Evolutionary conservation across 148 eudicot genomes (phyloP).

Genomic region (Vaccinium myrtillus): DNA sequence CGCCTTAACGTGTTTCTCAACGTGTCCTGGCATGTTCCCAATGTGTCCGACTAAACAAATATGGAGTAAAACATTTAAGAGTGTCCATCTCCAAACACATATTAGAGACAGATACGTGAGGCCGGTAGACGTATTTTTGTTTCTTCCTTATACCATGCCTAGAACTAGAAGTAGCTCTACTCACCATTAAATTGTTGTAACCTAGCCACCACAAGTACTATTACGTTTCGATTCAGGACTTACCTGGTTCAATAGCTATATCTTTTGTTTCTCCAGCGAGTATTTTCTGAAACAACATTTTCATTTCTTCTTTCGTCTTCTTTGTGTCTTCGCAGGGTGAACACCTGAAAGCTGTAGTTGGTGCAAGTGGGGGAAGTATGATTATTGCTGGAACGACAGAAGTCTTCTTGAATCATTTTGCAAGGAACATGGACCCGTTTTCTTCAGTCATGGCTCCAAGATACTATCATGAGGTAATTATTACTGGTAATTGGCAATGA

Average conservation of each 20-base stretch:
- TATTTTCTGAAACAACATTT: neutral
- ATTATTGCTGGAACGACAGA: slow-evolving; percentile 35
- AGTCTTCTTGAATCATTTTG: slow-evolving; percentile 38
- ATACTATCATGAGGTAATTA: slow-evolving; percentile 35
- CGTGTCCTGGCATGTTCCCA: too few species aligned
- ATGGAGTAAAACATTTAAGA: too few species aligned
- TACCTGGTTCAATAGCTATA: neutral
- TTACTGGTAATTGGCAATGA: too few species aligned
- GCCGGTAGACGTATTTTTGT: neutral
- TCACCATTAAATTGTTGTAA: neutral
- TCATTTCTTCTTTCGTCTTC: neutral
- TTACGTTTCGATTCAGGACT: neutral
- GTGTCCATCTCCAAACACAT: neutral
- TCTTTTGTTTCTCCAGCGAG: neutral
- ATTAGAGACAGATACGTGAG: neutral
- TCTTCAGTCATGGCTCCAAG: slow-evolving; percentile 40
- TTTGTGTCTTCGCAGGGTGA: slow-evolving; percentile 15
- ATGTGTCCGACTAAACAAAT: too few species aligned
- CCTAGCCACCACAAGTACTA: neutral
- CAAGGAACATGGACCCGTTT: slow-evolving; percentile 33
- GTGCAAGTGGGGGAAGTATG: slow-evolving; percentile 42
- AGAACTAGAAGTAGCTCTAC: neutral
- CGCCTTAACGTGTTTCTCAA: too few species aligned
- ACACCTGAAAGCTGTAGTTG: slow-evolving; percentile 35
- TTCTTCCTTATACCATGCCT: neutral